These are phyloP conservation scores for Aspergillus aculeatinus DNA, from an alignment of 2,329 filamentous ascomycete genomes.

Conservation along the genomic window DNA sequence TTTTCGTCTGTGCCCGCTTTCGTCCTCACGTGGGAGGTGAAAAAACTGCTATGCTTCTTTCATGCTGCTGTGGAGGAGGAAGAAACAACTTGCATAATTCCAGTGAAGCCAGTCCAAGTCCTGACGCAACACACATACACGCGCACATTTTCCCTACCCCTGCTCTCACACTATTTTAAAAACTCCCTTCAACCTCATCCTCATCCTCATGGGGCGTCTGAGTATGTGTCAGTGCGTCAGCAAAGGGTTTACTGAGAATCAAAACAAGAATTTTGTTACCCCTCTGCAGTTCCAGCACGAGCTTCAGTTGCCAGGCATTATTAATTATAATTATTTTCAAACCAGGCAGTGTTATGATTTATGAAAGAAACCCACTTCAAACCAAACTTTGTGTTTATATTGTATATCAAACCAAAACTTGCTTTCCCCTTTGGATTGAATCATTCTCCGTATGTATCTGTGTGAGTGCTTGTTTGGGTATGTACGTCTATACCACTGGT, in stretches of 20 bases:
- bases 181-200: too few relatives aligned
- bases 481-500: not conserved
- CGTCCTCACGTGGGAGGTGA: not conserved
- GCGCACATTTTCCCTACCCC: too few relatives aligned
- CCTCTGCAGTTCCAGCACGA: constrained; percentile 13
- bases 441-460: constrained; percentile 1
- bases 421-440: not conserved
- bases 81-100: not conserved
- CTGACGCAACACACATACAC: not conserved
- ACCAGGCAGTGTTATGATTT: constrained; percentile 23
- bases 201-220: too few relatives aligned
- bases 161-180: not conserved
- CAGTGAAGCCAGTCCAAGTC: not conserved
- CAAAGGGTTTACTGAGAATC: not conserved
- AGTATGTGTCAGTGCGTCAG: not conserved
- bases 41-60: not conserved
- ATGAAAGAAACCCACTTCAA: constrained; percentile 15
- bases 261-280: not conserved
- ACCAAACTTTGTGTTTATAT: constrained; percentile 15
- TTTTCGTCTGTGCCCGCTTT: not conserved
- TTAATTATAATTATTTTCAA: constrained; percentile 19
- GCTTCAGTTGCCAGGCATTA: constrained; percentile 7
- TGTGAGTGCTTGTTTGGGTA: constrained; percentile 22
- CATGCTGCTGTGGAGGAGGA: not conserved
- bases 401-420: not conserved